These are phyloP conservation scores for Phellopilus nigrolimitatus DNA, from an alignment of 1,284 basidiomycete genomes.

Conservation along the genomic window DNA sequence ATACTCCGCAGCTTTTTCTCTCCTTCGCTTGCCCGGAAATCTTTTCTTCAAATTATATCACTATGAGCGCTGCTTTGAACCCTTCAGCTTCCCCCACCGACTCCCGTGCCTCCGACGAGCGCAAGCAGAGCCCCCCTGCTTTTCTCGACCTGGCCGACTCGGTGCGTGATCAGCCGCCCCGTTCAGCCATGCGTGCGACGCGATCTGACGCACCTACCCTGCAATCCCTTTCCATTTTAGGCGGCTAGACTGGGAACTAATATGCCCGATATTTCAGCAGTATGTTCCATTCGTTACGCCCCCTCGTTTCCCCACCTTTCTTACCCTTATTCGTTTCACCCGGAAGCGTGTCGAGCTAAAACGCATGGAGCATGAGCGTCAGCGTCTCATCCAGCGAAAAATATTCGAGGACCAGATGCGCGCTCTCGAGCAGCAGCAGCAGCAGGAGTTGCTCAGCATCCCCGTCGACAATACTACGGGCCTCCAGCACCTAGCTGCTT, in stretches of 20 bases:
- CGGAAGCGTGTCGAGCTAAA: slow-evolving; percentile 82
- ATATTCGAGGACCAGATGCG: slow-evolving; percentile 94
- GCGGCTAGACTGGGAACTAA: slow-evolving; percentile 78
- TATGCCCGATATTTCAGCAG: slow-evolving; percentile 75
- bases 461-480: slow-evolving; percentile 53
- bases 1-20: slow-evolving; percentile 33
- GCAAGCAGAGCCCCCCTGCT: slow-evolving; percentile 81
- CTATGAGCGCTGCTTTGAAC: slow-evolving; percentile 68
- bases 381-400: slow-evolving; percentile 79
- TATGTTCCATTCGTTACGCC: slow-evolving; percentile 36
- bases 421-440: slow-evolving; percentile 86
- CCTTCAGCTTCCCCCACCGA: slow-evolving; percentile 64
- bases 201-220: slow-evolving; percentile 21
- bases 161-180: slow-evolving; percentile 42
- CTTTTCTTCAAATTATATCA: slow-evolving; percentile 38
- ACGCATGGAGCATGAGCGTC: slow-evolving; percentile 75
- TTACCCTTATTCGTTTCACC: slow-evolving; percentile 3
- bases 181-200: background rate
- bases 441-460: slow-evolving; percentile 73
- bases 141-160: slow-evolving; percentile 88
- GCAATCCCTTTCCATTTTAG: slow-evolving; percentile 36
- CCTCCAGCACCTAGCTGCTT: slow-evolving; percentile 68
- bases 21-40: slow-evolving; percentile 53
- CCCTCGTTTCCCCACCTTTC: background rate
- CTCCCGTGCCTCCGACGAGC: slow-evolving; percentile 61